phyloP scores from a whole-genome alignment of 306 rosid genomes.

The Lathyrus tuberosus region DNA sequence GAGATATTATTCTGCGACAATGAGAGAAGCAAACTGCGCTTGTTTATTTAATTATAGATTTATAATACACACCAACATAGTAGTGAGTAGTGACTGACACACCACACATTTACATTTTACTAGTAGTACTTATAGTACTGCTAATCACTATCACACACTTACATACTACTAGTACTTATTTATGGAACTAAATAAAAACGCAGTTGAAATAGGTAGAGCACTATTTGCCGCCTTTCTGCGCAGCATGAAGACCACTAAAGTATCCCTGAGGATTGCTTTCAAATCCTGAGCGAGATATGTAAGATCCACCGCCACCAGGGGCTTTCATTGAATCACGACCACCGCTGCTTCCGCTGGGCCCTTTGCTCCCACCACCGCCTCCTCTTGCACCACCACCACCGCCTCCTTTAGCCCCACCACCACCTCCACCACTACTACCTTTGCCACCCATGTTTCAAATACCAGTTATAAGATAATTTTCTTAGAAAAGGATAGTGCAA shows the following conservation, averaged over 20 bases:
- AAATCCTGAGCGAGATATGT: constrained; percentile 19
- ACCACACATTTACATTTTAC: no score
- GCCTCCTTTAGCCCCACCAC: background rate
- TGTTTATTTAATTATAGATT: no score
- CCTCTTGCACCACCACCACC: background rate
- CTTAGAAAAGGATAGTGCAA: background rate
- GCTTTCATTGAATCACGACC: constrained; percentile 28
- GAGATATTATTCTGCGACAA: no score
- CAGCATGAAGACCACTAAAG: constrained; percentile 19
- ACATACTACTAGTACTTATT: background rate
- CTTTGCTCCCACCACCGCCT: constrained; percentile 8
- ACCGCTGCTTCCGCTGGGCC: background rate
- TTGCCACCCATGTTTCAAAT: constrained; percentile 30
- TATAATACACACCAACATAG: no score
- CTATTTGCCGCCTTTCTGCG: constrained; percentile 13
- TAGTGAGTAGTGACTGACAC: no score
- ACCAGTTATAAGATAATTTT: background rate
- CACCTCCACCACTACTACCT: background rate
- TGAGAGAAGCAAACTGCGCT: no score
- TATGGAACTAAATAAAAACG: background rate
- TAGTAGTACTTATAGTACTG: no score
- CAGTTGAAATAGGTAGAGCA: background rate
- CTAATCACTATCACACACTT: background rate
- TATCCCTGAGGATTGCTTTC: constrained; percentile 32
- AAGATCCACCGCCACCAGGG: constrained; percentile 27